Conservation (phyloP, 2,329 filamentous ascomycete genomes). For the Hypoxylon sp. region DNA sequence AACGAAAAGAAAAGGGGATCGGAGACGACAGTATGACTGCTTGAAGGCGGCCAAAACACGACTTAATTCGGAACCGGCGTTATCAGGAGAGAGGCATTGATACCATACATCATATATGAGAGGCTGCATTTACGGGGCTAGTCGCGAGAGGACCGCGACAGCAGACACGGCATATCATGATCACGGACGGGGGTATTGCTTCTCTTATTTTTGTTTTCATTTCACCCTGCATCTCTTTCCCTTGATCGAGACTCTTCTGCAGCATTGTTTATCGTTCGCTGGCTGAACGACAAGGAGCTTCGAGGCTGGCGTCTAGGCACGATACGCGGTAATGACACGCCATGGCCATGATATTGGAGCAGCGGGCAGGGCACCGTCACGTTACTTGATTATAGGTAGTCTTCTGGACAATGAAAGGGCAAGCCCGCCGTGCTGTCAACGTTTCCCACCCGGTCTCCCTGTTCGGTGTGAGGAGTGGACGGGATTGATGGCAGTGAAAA, state of each 20-base stretch:
- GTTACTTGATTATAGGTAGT: constrained; percentile 28
- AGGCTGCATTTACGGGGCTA: constrained; percentile 34
- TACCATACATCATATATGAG: constrained; percentile 39
- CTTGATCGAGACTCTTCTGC: constrained; percentile 1
- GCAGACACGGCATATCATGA: constrained; percentile 25
- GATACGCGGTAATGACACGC: constrained; percentile 22
- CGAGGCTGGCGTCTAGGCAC: constrained; percentile 23
- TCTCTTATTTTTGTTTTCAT: background rate
- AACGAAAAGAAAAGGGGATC: constrained; percentile 47
- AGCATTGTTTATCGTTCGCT: constrained; percentile 35
- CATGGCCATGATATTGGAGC: constrained; percentile 10
- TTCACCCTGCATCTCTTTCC: too few relatives aligned
- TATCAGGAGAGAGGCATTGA: constrained; percentile 39
- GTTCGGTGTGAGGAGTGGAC: constrained; percentile 13
- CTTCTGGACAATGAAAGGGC: constrained; percentile 24
- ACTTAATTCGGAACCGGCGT: constrained; percentile 36
- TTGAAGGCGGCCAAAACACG: constrained; percentile 10
- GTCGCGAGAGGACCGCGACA: constrained; percentile 23
- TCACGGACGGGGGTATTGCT: constrained; percentile 1
- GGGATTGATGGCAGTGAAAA: constrained; percentile 6
- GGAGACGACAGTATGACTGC: constrained; percentile 40
- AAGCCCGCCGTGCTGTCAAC: constrained; percentile 3
- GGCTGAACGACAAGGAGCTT: constrained; percentile 31
- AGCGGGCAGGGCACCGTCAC: constrained; percentile 13
- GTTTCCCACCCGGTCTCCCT: background rate